Percentiles rank a stretch among this genome's conserved stretches.
Evolutionary conservation across 305 asterid species (phyloP).

Genomic region (Plantago lanceolata): DNA sequence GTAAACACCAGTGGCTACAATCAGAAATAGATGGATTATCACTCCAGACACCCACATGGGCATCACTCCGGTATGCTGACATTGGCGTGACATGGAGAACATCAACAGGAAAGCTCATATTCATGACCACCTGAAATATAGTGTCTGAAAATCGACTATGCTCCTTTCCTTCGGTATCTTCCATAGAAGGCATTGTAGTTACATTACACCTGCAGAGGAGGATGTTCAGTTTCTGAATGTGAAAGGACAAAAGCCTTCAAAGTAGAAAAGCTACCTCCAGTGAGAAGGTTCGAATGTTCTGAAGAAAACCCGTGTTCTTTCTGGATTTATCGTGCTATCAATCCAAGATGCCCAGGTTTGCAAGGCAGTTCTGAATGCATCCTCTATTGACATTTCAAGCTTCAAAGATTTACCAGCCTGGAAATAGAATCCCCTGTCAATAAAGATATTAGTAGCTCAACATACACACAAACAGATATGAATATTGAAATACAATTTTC

Average conservation of each 20-base stretch:
- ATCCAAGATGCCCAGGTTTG: constrained; percentile 77
- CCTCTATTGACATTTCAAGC: constrained; percentile 57
- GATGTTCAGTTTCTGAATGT: neutral
- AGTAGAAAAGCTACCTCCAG: constrained; percentile 54
- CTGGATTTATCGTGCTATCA: constrained; percentile 47
- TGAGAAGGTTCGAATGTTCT: constrained; percentile 79
- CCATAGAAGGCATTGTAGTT: constrained; percentile 50
- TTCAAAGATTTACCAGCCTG: constrained; percentile 47
- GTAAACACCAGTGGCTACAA: constrained; percentile 88
- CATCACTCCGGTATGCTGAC: constrained; percentile 71
- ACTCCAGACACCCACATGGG: constrained; percentile 73
- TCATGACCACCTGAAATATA: constrained; percentile 45
- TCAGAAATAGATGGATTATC: constrained; percentile 62
- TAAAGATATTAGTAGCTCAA: constrained; percentile 26
- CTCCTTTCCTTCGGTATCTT: constrained; percentile 38
- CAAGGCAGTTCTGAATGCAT: constrained; percentile 51
- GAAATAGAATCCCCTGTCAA: constrained; percentile 79
- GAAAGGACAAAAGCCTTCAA: neutral
- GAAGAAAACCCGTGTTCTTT: constrained; percentile 51
- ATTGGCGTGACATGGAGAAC: constrained; percentile 63
- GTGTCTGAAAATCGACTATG: constrained; percentile 48
- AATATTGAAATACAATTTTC: neutral
- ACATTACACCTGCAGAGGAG: constrained; percentile 40
- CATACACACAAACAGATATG: constrained; percentile 20
- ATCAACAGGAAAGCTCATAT: constrained; percentile 56